phyloP scores from a whole-genome alignment of 2,329 filamentous ascomycete species.

The Aspergillus tanneri region DNA sequence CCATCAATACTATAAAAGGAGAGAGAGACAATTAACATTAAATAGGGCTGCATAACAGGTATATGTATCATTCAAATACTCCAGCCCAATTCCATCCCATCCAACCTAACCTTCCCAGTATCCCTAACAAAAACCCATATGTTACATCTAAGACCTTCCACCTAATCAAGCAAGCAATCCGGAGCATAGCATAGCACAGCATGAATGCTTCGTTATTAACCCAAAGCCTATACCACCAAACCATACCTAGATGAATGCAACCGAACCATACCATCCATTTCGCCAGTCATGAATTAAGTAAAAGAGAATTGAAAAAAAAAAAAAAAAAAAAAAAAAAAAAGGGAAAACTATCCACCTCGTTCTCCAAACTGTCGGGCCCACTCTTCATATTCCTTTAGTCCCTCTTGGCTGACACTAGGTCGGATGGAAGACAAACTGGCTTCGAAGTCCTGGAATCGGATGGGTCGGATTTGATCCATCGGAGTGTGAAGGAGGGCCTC shows the following conservation, averaged over 20 bases:
- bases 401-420: slow-evolving; percentile 82
- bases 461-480: slow-evolving; percentile 90
- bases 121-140: neutral
- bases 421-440: slow-evolving; percentile 81
- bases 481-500: slow-evolving; percentile 87
- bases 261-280: neutral
- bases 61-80: neutral
- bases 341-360: slow-evolving; percentile 64
- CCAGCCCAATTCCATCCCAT: neutral
- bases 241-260: neutral
- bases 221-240: neutral
- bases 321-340: slow-evolving; percentile 1
- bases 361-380: slow-evolving; percentile 95
- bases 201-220: neutral
- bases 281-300: neutral
- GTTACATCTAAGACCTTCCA: neutral
- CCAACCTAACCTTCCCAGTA: neutral
- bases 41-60: too few relatives aligned
- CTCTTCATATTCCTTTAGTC: slow-evolving; percentile 85
- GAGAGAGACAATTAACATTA: too few relatives aligned
- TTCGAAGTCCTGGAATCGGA: slow-evolving; percentile 77
- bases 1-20: neutral
- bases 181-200: neutral
- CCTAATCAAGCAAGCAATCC: neutral
- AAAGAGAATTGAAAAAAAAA: neutral